Base-by-base conservation (phyloP, 176 grass and related monocot species). In the Musa schizocarpa region DNA sequence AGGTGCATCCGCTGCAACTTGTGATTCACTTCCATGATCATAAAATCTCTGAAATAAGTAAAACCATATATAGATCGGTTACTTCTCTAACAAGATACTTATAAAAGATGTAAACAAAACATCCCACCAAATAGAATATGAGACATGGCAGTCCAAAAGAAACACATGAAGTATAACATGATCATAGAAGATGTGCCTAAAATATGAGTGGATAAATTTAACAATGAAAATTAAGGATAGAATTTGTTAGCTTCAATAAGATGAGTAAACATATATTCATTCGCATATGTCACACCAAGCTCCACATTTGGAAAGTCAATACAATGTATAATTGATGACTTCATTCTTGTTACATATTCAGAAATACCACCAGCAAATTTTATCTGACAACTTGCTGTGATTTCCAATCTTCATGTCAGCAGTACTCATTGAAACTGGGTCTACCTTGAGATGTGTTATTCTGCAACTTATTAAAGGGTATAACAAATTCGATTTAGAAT, bases 1-100 rank as follows among this genome's bases (percentile, higher is more conserved):
- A 75, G 90, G 90, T 78, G 95, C 80, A 74, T 98, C 95, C 63
- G 84, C 75, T 79, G 80, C 76, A 82, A 86, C 78, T 77, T 81
- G 85, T 65, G 80, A 61, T 76, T 98, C 95, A 20, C 82, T 84
- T 77, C 95, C 95, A 86, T 91, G 90, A 62, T 94, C 90, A 0
- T 98, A 93, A 52, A 98, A 93, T 80, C 94, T 91, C 95, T 98
- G 67, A 5, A 23, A 74, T 48, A 73, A 52, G 59, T 63, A 54
- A 78, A 71, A 77, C 61, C 9, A 11, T 76, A 58, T 72, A 53
- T 19, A 66, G 82, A 75, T 43, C 12, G 74, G 78, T 69, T 70
- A 49, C 13, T 19, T 69, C 16, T 49, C 67, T 50, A 69, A 50
- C 14, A 69, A 69, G 29, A 50, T 13, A 69, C 13, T 9, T 43